These are phyloP conservation scores for Graphilbum sp. DNA, from an alignment of 2,329 filamentous ascomycete genomes.

Conservation along the genomic window DNA sequence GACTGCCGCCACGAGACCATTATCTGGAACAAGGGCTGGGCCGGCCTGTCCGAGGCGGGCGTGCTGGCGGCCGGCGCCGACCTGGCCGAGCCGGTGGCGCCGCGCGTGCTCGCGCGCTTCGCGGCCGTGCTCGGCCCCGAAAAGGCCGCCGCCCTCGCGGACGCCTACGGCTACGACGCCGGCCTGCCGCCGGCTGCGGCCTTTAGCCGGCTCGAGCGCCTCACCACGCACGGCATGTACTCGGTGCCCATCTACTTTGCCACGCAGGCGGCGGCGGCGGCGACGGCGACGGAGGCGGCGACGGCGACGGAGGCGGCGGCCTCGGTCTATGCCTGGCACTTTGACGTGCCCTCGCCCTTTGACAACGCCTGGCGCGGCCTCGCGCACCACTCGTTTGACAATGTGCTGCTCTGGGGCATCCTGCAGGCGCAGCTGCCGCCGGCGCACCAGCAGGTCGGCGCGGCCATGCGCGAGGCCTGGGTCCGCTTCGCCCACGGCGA, in stretches of 20 bases:
- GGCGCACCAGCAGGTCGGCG: constrained; percentile 1
- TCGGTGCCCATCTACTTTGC: constrained; percentile 7
- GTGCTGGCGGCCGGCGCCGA: not conserved
- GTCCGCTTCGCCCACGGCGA: constrained; percentile 7
- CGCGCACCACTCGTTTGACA: constrained; percentile 10
- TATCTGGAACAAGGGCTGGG: constrained; percentile 12
- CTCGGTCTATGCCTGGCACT: constrained; percentile 9
- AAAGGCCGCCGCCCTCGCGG: not conserved
- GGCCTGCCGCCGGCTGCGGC: constrained; percentile 1
- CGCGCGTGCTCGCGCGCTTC: constrained; percentile 2
- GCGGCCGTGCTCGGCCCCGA: not conserved
- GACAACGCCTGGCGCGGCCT: constrained; percentile 11
- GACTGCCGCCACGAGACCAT: constrained; percentile 10
- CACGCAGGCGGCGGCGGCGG: not conserved
- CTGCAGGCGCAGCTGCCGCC: constrained; percentile 5
- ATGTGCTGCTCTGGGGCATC: constrained; percentile 9
- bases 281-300: no score
- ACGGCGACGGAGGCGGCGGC: not conserved
- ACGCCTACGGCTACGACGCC: constrained; percentile 2
- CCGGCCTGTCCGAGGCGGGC: not conserved
- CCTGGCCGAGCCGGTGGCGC: constrained; percentile 3
- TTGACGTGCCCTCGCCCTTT: constrained; percentile 11
- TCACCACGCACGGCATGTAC: constrained; percentile 9
- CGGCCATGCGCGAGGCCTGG: constrained; percentile 4
- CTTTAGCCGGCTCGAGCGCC: constrained; percentile 7